These are phyloP conservation scores for Exophiala spinifera DNA, from an alignment of 2,329 filamentous ascomycete species.

Conservation along the genomic window DNA sequence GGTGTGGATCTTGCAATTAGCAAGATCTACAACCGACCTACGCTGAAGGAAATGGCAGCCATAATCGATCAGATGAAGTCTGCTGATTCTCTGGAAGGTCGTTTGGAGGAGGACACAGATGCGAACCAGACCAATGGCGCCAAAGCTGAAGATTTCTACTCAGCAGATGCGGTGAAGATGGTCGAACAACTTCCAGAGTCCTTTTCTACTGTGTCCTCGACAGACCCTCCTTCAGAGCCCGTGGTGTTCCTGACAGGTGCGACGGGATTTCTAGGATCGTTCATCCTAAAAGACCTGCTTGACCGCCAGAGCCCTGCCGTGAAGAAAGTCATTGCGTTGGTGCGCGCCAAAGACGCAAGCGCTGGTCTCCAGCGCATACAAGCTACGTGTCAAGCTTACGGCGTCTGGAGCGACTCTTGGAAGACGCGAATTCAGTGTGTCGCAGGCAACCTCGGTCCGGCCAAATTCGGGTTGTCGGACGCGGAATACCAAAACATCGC, in stretches of 20 bases:
- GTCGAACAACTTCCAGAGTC: constrained; percentile 46
- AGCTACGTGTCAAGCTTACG: constrained; percentile 69
- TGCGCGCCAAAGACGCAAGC: constrained; percentile 64
- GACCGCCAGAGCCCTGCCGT: constrained; percentile 51
- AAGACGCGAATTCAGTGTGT: constrained; percentile 62
- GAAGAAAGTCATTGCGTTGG: constrained; percentile 68
- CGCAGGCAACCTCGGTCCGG: constrained; percentile 69
- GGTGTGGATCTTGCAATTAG: constrained; percentile 64
- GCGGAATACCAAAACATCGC: constrained; percentile 63
- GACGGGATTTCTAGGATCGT: constrained; percentile 84
- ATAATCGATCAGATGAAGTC: constrained; percentile 46
- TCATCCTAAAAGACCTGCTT: constrained; percentile 72
- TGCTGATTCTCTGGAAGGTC: constrained; percentile 31
- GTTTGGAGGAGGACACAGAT: constrained; percentile 37
- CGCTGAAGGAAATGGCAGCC: constrained; percentile 55
- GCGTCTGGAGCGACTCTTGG: constrained; percentile 74
- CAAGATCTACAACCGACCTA: constrained; percentile 66
- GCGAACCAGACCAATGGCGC: constrained; percentile 35
- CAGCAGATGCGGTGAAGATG: constrained; percentile 48
- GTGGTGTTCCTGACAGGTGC: constrained; percentile 83
- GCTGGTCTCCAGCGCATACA: constrained; percentile 63
- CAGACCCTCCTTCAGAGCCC: constrained; percentile 34
- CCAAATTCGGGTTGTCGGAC: constrained; percentile 68
- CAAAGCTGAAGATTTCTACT: constrained; percentile 47
- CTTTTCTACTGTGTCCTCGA: constrained; percentile 33